These are phyloP conservation scores for Paecilomyces niveus DNA, from an alignment of 2,329 filamentous ascomycete species.

Conservation along the genomic window DNA sequence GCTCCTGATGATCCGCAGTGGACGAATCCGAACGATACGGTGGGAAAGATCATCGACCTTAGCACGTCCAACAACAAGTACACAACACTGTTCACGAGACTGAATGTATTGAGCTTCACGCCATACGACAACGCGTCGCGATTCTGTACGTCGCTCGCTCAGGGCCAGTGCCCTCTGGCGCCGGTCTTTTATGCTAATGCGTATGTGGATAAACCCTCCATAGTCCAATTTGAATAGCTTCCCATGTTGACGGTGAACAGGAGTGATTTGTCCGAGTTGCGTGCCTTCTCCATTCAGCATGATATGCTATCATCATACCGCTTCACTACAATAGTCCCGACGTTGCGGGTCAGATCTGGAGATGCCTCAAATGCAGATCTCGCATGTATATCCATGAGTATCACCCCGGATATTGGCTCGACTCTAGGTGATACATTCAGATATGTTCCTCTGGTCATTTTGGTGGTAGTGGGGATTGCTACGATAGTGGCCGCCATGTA, in stretches of 20 bases:
- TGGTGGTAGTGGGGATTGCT: slow-evolving; percentile 72
- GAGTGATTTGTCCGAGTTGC: slow-evolving; percentile 49
- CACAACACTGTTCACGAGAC: slow-evolving; percentile 65
- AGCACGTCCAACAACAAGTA: slow-evolving; percentile 52
- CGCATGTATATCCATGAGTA: slow-evolving; percentile 71
- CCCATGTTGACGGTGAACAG: slow-evolving; percentile 12
- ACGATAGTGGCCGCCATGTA: slow-evolving; percentile 79
- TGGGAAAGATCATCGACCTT: slow-evolving; percentile 71
- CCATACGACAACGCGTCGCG: slow-evolving; percentile 51
- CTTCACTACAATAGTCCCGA: slow-evolving; percentile 73
- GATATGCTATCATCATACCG: slow-evolving; percentile 76
- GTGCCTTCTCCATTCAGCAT: slow-evolving; percentile 66
- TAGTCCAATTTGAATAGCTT: slow-evolving; percentile 1
- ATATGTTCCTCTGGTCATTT: slow-evolving; percentile 69
- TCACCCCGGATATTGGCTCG: slow-evolving; percentile 74
- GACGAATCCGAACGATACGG: slow-evolving; percentile 52
- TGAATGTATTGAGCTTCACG: slow-evolving; percentile 71
- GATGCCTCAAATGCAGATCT: slow-evolving; percentile 57
- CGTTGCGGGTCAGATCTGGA: slow-evolving; percentile 68
- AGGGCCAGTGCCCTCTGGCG: slow-evolving; percentile 64
- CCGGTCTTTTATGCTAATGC: slow-evolving; percentile 60
- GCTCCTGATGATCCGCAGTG: slow-evolving; percentile 53
- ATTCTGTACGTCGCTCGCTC: slow-evolving; percentile 60
- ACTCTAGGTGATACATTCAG: slow-evolving; percentile 61
- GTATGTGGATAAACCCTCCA: slow-evolving; percentile 25